Evolutionary conservation across 2,329 filamentous ascomycete genomes (phyloP), one percentile per base, ranked within the genome.

Genomic region (Cadophora malorum): DNA sequence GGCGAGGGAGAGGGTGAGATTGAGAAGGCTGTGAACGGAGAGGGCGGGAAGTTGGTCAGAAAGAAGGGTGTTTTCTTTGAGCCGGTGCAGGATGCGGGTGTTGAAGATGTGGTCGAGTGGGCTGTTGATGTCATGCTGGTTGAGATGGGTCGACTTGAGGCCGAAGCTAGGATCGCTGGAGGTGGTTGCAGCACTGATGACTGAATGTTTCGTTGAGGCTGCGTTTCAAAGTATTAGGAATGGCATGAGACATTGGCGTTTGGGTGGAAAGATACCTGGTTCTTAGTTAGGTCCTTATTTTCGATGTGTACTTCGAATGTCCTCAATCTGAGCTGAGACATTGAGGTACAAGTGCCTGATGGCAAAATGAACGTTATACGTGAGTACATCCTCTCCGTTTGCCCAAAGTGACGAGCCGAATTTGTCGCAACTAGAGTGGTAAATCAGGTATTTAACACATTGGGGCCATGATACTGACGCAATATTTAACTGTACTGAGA

Each of bases 51-150:
- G 0, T 19, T 64, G 35, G 21, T 7, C 2, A 19, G 0, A 12
- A 35, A 41, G 12, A 35, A 66, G 4, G 69, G 64, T 4, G 62
- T 73, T 6, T 62, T 56, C 60, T 38, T 72, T 25, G 58, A 66
- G 28, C 28, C 28, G 0, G 65, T 66, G 6, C 25, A 55, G 12
- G 69, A 72, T 65, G 41, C 52, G 16, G 63, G 58, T n/a, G 35
- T 74, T 38, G 67, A 71, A 23, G 70, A 66, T 45, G 69, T 65
- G 5, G 60, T 72, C 9, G 23, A 58, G 9, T 72, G 73, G 71
- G 72, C 67, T 25, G 69, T 73, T 21, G 60, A 65, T 28, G 33
- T 50, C 1, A 65, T 73, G 8, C 25, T 70, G 4, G 25, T 9
- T 28, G n/a, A 49, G 63, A 49, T 58, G 12, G 35, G 63, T 16